Evolutionary conservation across 140 eudicot species (phyloP), one percentile per base, ranked within the genome.

Genomic region (Stevia rebaudiana): DNA sequence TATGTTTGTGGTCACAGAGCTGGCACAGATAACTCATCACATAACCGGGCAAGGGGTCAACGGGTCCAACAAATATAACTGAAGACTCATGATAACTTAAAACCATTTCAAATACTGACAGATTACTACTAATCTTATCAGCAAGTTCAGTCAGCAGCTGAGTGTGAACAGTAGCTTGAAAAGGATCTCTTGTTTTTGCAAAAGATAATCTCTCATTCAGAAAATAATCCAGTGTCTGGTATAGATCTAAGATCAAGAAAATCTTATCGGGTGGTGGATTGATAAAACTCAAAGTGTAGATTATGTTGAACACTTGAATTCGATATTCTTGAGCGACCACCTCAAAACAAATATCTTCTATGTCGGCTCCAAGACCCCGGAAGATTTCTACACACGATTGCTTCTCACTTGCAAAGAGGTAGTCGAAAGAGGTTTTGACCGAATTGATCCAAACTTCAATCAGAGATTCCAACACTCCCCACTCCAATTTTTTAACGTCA

Each of bases 361-460:
- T 53, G 12, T 61, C 36, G 8, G 18, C 25, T 53, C 31, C 81
- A 22, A 53, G 36, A 46, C 68, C 81, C 8, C 16, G 50, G 65
- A 69, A 76, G 18, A 76, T 76, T 43, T 76, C 46, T 30, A 33
- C 63, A 35, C 61, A 62, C 49, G 54, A 63, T 17, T 58, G 47
- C 68, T 62, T 62, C 41, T 76, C 76, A 19, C 22, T 35, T 8
- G 63, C 62, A 37, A 76, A 76, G 16, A 69, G 15, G 43, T 43
- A 16, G 30, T 68, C 52, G 3, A 76, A 35, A 67, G 57, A 76
- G 15, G 57, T 55, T 22, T 54, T 63, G 15, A 44, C 81, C 10
- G 63, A 63, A 17, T 64, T 72, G 37, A 69, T 76, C 81, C 81
- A 76, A 24, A 31, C 36, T 37, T 52, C 43, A 25, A 76, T 63